Evolutionary conservation across 2,329 filamentous ascomycete genomes (phyloP).

Genomic region (Trichoderma koningii): DNA sequence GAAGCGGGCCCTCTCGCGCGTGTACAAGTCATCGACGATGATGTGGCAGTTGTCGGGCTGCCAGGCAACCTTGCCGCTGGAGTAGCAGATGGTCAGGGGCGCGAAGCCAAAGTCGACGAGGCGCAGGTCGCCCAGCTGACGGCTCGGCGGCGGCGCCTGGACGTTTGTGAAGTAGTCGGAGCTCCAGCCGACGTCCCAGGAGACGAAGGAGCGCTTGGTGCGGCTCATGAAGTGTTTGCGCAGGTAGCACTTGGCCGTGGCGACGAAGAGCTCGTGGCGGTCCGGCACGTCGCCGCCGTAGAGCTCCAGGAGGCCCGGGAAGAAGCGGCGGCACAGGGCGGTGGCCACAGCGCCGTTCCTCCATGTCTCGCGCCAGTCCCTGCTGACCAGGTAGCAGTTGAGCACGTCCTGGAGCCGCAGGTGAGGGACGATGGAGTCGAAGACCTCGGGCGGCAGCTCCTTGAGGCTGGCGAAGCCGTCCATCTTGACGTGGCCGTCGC

Average conservation of each 20-base stretch:
- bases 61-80: constrained; percentile 36
- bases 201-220: constrained; percentile 22
- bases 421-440: constrained; percentile 32
- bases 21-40: constrained; percentile 35
- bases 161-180: constrained; percentile 13
- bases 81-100: constrained; percentile 31
- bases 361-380: constrained; percentile 35
- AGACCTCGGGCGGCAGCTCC: constrained; percentile 36
- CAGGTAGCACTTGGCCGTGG: constrained; percentile 26
- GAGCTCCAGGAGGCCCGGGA: constrained; percentile 35
- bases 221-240: constrained; percentile 26
- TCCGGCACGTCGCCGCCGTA: constrained; percentile 22
- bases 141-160: background rate
- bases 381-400: constrained; percentile 35
- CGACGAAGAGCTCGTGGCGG: constrained; percentile 29
- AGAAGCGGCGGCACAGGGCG: constrained; percentile 34
- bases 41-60: constrained; percentile 30
- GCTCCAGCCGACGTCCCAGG: constrained; percentile 30
- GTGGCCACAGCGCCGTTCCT: constrained; percentile 31
- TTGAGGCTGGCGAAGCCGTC: constrained; percentile 33
- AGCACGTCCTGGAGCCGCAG: constrained; percentile 35
- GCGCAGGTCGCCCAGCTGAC: constrained; percentile 18
- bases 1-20: constrained; percentile 31
- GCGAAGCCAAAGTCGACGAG: constrained; percentile 26
- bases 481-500: constrained; percentile 28